These are phyloP conservation scores for Gnomoniopsis sp. DNA, from an alignment of 2,329 filamentous ascomycete species.

Conservation along the genomic window DNA sequence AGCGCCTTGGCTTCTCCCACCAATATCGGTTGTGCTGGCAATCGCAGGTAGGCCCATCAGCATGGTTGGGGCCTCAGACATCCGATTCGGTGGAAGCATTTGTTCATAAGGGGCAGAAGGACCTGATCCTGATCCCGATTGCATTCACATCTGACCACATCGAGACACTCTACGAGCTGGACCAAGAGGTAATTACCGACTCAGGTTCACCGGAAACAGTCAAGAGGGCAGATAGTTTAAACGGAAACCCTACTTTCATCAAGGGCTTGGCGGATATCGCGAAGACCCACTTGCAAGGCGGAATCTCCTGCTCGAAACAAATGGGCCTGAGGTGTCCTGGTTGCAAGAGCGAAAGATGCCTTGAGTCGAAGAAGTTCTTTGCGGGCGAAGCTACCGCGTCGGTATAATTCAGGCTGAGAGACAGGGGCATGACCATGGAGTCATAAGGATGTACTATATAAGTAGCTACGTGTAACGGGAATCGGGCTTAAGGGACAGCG, in stretches of 20 bases:
- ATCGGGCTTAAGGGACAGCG: background rate
- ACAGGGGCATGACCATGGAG: background rate
- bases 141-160: conserved; percentile 99
- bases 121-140: conserved; percentile 88
- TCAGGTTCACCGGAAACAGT: conserved; percentile 73
- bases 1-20: conserved; percentile 81
- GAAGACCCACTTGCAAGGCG: conserved; percentile 70
- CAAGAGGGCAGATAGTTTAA: conserved; percentile 88
- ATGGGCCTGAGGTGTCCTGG: conserved; percentile 91
- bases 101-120: conserved; percentile 85
- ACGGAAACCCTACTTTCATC: conserved; percentile 89
- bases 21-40: conserved; percentile 96
- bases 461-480: no score
- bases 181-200: conserved; percentile 92
- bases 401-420: background rate
- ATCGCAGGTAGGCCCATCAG: conserved; percentile 91
- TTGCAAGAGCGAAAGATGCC: conserved; percentile 84
- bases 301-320: conserved; percentile 68
- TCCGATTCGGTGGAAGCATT: conserved; percentile 83
- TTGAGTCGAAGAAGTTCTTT: conserved; percentile 71
- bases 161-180: conserved; percentile 91
- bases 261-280: conserved; percentile 84
- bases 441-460: background rate
- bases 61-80: conserved; percentile 95
- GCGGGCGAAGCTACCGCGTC: conserved; percentile 26